phyloP scores from a whole-genome alignment of 768 basidiomycete genomes.

The Dentipellis fragilis region DNA sequence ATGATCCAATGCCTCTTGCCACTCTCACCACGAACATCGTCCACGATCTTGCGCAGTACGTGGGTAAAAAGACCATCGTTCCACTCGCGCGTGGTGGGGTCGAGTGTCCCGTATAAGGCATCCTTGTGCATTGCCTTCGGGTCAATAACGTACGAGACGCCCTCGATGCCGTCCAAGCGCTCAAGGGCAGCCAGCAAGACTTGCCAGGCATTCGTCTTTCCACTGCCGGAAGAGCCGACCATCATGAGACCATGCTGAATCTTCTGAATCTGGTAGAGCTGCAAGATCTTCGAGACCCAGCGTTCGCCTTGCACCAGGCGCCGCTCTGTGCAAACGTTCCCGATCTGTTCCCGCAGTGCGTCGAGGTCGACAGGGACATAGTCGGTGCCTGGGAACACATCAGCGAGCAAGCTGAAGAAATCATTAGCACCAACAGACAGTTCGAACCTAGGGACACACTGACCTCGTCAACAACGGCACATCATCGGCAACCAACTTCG shows the following conservation, averaged over 20 bases:
- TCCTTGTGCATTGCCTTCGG: conserved; percentile 99
- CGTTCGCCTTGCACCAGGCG: conserved; percentile 79
- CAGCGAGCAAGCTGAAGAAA: conserved; percentile 66
- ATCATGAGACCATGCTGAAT: conserved; percentile 99
- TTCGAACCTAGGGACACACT: conserved; percentile 15
- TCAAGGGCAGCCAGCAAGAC: conserved; percentile 87
- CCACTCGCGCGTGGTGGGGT: conserved; percentile 97
- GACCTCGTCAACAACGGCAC: conserved; percentile 90
- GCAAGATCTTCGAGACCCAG: conserved; percentile 93
- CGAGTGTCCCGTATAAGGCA: conserved; percentile 91
- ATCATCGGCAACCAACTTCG: conserved; percentile 95
- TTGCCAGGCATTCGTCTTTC: conserved; percentile 96
- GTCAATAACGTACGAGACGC: conserved; percentile 93
- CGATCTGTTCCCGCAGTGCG: conserved; percentile 74
- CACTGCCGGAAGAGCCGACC: conserved; percentile 95
- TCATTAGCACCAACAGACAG: conserved; percentile 4
- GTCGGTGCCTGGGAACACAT: conserved; percentile 95
- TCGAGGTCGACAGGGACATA: conserved; percentile 86
- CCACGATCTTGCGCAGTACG: conserved; percentile 93
- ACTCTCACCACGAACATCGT: conserved; percentile 97
- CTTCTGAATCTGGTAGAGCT: conserved; percentile 98
- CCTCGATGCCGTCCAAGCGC: conserved; percentile 84
- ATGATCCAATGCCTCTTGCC: conserved; percentile 98
- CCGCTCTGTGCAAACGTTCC: conserved; percentile 77
- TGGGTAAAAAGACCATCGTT: conserved; percentile 98